Conservation (phyloP, 129 eudicot genomes). For the Flaveria sonorensis region DNA sequence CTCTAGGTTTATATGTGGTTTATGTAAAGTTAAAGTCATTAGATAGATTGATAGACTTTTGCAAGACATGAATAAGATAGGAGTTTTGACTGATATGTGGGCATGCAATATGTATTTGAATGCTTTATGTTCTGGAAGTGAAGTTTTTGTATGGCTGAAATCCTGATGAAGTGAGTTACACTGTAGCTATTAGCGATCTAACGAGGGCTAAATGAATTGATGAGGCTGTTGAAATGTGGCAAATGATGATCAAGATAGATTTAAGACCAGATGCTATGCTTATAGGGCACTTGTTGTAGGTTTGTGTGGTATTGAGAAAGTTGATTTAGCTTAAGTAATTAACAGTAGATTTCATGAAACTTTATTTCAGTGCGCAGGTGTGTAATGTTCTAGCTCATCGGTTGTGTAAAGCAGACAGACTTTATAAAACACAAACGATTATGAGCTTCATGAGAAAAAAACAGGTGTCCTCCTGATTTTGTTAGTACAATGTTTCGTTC, state of each 20-base stretch:
- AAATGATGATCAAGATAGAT: slow-evolving; percentile 57
- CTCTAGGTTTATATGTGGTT: slow-evolving; percentile 54
- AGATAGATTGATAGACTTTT: slow-evolving; percentile 58
- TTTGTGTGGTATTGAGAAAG: too few relatives aligned
- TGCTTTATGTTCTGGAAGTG: slow-evolving; percentile 41
- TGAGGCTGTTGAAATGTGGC: slow-evolving; percentile 77
- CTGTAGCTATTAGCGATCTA: slow-evolving; percentile 34
- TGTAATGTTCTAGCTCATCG: too few relatives aligned
- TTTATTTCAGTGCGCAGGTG: too few relatives aligned
- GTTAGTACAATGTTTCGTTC: too few relatives aligned
- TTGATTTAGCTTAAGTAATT: too few relatives aligned
- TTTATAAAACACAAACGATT: too few relatives aligned
- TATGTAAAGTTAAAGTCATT: slow-evolving; percentile 67
- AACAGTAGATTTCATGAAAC: too few relatives aligned
- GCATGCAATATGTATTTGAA: slow-evolving; percentile 46
- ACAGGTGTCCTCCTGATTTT: too few relatives aligned
- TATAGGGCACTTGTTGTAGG: slow-evolving; percentile 50
- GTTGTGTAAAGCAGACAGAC: too few relatives aligned
- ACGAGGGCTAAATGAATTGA: slow-evolving; percentile 46
- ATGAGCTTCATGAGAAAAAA: too few relatives aligned
- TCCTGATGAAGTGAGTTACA: too few relatives aligned
- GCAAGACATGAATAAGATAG: slow-evolving; percentile 67
- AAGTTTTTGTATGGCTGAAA: too few relatives aligned
- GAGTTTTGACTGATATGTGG: slow-evolving; percentile 58
- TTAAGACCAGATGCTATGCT: slow-evolving; percentile 55